Evolutionary conservation across 1,284 basidiomycete species (phyloP), one percentile per base, ranked within the genome.

Genomic region (Coniferiporia sulphurascens): DNA sequence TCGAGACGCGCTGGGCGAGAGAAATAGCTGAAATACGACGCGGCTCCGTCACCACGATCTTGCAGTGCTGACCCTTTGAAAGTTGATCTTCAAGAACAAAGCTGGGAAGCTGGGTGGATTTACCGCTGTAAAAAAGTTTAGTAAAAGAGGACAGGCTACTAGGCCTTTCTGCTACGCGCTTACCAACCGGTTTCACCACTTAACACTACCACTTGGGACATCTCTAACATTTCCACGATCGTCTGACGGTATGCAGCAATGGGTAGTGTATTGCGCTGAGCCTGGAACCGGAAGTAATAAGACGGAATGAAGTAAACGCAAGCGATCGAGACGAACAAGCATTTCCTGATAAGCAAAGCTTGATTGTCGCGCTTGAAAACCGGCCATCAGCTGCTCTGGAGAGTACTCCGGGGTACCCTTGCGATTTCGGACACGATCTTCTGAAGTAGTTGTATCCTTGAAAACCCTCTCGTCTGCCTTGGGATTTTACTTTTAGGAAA

Each of bases 131-230:
- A 34, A 54, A 15, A 49, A 56, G 59, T 58, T 41, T 44, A 17
- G 48, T 36, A 58, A 59, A 61, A 32, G 12, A 17, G 27, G 27
- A 27, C 5, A 27, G 45, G 13, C 17, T 52, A 15, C 12, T 1
- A 9, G 46, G 34, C 7, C 49, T 27, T 54, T 35, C 43, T 27
- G 5, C 27, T 27, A 27, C 43, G 43, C 48, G 66, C 74, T 68
- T 66, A 91, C 91, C 94, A 99, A 66, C 97, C 97, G 4, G 97
- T 99, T 76, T 99, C 97, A 48, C 97, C 97, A 67, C 94, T 96
- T 0, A 99, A 78, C 0, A 99, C 95, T 44, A 98, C 78, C 15
- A 98, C 84, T 68, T 97, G 95, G 4, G 87, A 86, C n/a, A 77
- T 73, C 51, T 91, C 86, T 49, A 99, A 74, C 0, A 82, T 81